Evolutionary conservation across 768 basidiomycete genomes (phyloP), one percentile per base, ranked within the genome.

Genomic region (Phlebiopsis flavidoalba): DNA sequence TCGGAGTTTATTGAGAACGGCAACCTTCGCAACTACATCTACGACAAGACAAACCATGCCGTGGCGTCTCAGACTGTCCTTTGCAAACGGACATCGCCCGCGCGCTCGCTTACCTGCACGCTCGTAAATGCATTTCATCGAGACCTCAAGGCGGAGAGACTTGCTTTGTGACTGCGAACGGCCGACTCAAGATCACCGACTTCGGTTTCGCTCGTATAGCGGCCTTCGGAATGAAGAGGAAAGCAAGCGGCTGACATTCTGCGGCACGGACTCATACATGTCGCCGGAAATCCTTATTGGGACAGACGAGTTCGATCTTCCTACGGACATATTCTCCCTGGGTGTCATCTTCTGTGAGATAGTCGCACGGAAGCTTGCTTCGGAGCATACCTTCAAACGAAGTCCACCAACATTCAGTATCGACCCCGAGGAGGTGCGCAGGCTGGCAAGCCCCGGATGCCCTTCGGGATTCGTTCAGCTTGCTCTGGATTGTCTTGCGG

Each of bases 121-220:
- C 96, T 14, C 84, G 96, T 46, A 90, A 92, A 71, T 89, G 88
- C 72, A 91, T 90, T n/a, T 45, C 89, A 91, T 66, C 86, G 88
- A 33, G 96, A 99, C 74, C 81, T 99, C 64, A 99, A 99, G 73
- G 95, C 95, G 40, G 96, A 98, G 77, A 99, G n/a, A 99, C 66
- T 80, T 98, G 26, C 84, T 98, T n/a, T n/a, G 87, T 98, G 21
- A 98, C 95, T 0, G 76, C 88, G 40, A 99, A 99, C 68, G 92
- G 93, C 21, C 86, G 96, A 48, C 81, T 98, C 69, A 99, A 98
- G 77, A 88, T 98, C 66, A 97, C 95, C n/a, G 96, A 99, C 70
- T 99, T 99, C 74, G 96, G 96, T 1, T 96, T 98, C 67, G 94
- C 95, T 4, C 83, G 96, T 37, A 97, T 98, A 67, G 93, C 93